Conservation (phyloP, 768 basidiomycete species). For the Hebeloma cylindrosporum region DNA sequence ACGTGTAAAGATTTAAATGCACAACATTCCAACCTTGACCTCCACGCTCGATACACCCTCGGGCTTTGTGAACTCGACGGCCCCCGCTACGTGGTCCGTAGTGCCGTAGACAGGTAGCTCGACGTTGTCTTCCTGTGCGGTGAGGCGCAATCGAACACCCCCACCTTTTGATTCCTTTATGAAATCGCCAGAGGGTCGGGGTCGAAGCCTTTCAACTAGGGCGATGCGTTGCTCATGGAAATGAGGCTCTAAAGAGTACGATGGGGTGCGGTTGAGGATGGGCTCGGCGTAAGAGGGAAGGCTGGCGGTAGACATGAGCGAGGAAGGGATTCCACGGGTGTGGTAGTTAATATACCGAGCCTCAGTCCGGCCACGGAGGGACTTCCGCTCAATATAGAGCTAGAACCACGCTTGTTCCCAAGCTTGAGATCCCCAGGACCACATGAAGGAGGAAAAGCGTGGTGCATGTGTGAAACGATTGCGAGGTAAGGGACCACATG, state of each 20-base stretch:
- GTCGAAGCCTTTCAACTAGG: slow-evolving; percentile 37
- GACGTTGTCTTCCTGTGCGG: slow-evolving; percentile 49
- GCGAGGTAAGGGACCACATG: too few relatives aligned
- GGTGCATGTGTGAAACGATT: too few relatives aligned
- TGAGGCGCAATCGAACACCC: slow-evolving; percentile 49
- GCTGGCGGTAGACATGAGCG: slow-evolving; percentile 52
- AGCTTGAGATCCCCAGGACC: too few relatives aligned
- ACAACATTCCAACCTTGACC: slow-evolving; percentile 48
- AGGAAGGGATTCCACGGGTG: slow-evolving; percentile 5
- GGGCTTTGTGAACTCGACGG: slow-evolving; percentile 52
- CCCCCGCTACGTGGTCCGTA: slow-evolving; percentile 53
- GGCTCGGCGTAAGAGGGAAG: slow-evolving; percentile 50
- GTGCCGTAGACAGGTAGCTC: slow-evolving; percentile 58
- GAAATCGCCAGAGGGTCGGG: slow-evolving; percentile 48
- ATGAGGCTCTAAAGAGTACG: slow-evolving; percentile 56
- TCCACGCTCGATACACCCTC: slow-evolving; percentile 62
- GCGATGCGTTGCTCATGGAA: slow-evolving; percentile 54
- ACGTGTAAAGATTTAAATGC: slow-evolving; percentile 9
- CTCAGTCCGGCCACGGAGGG: too few relatives aligned
- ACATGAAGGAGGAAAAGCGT: too few relatives aligned
- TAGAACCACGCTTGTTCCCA: too few relatives aligned
- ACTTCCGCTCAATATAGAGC: too few relatives aligned
- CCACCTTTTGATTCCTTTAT: slow-evolving; percentile 61
- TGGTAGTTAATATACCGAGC: too few relatives aligned
- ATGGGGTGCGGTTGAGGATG: slow-evolving; percentile 40